These are phyloP conservation scores for Amoebophrya sp. DNA, from an alignment of 169 alveolate genomes.

Conservation along the genomic window DNA sequence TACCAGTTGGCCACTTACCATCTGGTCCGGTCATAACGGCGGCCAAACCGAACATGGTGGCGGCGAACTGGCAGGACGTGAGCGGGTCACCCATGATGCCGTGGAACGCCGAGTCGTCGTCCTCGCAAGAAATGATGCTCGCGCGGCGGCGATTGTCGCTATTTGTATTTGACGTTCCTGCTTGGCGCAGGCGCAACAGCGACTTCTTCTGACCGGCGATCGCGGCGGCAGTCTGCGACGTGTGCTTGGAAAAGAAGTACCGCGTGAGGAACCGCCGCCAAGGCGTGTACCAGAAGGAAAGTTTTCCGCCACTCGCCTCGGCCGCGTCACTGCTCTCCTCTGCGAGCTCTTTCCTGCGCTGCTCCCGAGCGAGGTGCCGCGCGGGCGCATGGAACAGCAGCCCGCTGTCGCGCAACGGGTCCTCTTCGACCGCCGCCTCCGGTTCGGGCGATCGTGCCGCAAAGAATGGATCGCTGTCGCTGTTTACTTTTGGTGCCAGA, in stretches of 20 bases:
- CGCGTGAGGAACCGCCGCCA: too few relatives aligned
- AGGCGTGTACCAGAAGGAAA: too few relatives aligned
- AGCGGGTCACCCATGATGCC: background rate
- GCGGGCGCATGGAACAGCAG: background rate
- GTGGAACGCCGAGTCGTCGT: background rate
- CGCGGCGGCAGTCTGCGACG: background rate
- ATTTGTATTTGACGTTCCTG: too few relatives aligned
- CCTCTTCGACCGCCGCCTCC: background rate
- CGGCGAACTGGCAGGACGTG: background rate
- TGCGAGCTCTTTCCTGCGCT: background rate
- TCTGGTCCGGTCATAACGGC: too few relatives aligned
- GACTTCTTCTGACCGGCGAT: background rate
- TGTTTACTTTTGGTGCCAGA: too few relatives aligned
- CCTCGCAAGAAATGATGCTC: background rate
- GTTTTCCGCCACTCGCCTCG: too few relatives aligned
- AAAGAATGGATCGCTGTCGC: too few relatives aligned
- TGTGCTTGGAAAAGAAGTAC: too few relatives aligned
- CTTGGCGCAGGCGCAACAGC: background rate
- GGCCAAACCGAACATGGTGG: background rate
- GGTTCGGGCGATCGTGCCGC: too few relatives aligned
- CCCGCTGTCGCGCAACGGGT: background rate
- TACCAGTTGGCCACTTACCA: too few relatives aligned
- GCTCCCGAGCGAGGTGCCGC: background rate
- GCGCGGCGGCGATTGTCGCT: too few relatives aligned
- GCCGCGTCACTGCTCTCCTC: background rate